Evolutionary conservation across 352 stramenopile genomes (phyloP), one percentile per base, ranked within the genome.

Genomic region (Pythium dissotocum): DNA sequence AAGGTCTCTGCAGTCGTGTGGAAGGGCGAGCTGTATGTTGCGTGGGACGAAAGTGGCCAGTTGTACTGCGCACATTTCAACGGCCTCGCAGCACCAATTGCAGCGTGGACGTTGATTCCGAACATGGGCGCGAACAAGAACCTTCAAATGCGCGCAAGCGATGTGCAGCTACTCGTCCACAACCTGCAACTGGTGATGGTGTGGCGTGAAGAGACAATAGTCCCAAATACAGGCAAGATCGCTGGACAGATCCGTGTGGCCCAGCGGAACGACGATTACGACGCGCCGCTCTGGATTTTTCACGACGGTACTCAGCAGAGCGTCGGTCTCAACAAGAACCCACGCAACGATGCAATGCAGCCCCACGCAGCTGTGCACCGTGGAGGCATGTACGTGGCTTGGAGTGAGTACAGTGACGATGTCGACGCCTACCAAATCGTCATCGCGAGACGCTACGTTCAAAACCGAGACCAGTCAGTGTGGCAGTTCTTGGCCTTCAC

Each of bases 61-160:
- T 63, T 94, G 8, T 81, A 83, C 32, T 88, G 82, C 16, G 82
- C 85, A 4, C 49, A 67, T 8, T 91, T 82, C 65, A 77, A 87
- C 49, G 83, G 82, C 1, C 38, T 92, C 24, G 40, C 32, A 0
- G 77, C 72, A 0, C 26, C 26, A 4, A 44, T 54, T 1, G 57
- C 55, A 10, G 58, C 78, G 7, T 94, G 85, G 85, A 88, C 69
- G 16, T 64, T 89, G 46, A 78, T 91, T 6, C 82, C 82, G 1
- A 86, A 86, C 52, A 88, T 89, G 76, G 85, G 79, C 0, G 68
- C 72, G 0, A 94, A 92, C 66, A 85, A 78, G 35, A 78, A 90
- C 61, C 61, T 87, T 4, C 58, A 53, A 3, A 89, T 85, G 73
- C n/a, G 36, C 12, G 82, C 77, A 1, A 85, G 78, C 40, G 60